Base-by-base conservation (phyloP, 768 basidiomycete species). In the Gymnopilus junonius region DNA sequence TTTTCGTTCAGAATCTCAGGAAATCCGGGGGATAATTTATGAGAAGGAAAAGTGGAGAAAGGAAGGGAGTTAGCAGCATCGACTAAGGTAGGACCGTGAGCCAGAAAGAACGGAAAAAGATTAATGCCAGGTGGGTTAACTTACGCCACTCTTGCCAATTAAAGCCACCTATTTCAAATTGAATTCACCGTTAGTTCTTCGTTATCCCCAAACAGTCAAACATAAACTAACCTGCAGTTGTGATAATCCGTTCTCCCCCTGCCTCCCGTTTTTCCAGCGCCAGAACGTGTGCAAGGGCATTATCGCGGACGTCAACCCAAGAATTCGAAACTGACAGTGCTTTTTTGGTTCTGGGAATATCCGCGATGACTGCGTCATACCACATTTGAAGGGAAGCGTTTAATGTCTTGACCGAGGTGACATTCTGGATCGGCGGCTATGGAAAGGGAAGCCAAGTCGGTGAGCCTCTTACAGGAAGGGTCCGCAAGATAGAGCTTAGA, bases 201-300 rank as follows among this genome's bases (percentile, higher is more conserved):
- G 8, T 14, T 21, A 25, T 17, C 21, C 20, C 14, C 17, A 43
- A 51, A 27, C 11, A 31, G 4, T 20, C 2, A 48, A 14, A 5
- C 7, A 4, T 23, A 58, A 15, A 35, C 70, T 23, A 58, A 73
- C 81, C 79, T 4, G 71, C 75, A 23, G 74, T 74, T 32, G 85
- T 67, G 66, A 90, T 79, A 67, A 89, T 82, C 32, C 89, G 77
- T 58, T 90, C 79, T 2, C 85, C 84, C 1, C 81, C 82, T 0
- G 87, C 88, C 2, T 77, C 80, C 10, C 79, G 74, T 54, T 77
- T 80, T 54, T 80, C 79, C 21, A 92, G 72, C 2, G 86, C 85
- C 10, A 77, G 71, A 1, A 78, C 76, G 69, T 90, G 88, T 1
- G 81, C 87, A 21, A 81, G 77, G 0, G 86, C 87, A 27, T 85